Percentiles rank a stretch among this genome's conserved stretches.
Conservation (phyloP, 441 rosid species). For the Eruca vesicaria region DNA sequence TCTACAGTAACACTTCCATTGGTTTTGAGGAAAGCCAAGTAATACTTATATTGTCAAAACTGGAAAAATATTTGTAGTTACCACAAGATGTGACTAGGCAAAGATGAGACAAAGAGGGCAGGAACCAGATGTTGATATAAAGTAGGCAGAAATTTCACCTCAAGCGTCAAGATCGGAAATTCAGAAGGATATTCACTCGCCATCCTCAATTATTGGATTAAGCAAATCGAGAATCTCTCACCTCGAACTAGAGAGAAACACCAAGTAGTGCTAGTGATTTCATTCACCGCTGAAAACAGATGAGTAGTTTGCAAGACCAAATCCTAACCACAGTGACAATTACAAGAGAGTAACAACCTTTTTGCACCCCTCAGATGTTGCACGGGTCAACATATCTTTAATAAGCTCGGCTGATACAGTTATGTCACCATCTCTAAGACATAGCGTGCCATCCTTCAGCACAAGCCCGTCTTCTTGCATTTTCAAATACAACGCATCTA, state of each 20-base stretch:
- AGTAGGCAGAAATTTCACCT: constrained; percentile 39
- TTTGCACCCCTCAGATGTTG: not conserved
- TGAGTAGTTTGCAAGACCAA: not conserved
- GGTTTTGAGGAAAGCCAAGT: not conserved
- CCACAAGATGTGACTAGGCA: constrained; percentile 47
- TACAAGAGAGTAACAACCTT: constrained; percentile 1
- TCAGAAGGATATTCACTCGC: constrained; percentile 50
- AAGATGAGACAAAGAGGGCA: not conserved
- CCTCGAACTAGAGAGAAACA: constrained; percentile 11
- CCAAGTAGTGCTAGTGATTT: not conserved
- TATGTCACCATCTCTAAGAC: constrained; percentile 20
- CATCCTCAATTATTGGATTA: constrained; percentile 32
- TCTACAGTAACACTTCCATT: not conserved
- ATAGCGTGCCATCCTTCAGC: constrained; percentile 2
- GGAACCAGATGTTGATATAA: not conserved
- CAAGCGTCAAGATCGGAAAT: constrained; percentile 50
- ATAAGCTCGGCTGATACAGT: constrained; percentile 21
- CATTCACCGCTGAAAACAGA: not conserved
- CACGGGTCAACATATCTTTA: constrained; percentile 17
- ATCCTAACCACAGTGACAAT: not conserved
- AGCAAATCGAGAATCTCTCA: constrained; percentile 36
- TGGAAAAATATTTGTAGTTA: constrained; percentile 45
- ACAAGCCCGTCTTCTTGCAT: constrained; percentile 21
- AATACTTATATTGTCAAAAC: not conserved
- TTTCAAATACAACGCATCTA: constrained; percentile 8